Evolutionary conservation across 2,329 filamentous ascomycete genomes (phyloP).

Genomic region (Colletotrichum ledebouriae): DNA sequence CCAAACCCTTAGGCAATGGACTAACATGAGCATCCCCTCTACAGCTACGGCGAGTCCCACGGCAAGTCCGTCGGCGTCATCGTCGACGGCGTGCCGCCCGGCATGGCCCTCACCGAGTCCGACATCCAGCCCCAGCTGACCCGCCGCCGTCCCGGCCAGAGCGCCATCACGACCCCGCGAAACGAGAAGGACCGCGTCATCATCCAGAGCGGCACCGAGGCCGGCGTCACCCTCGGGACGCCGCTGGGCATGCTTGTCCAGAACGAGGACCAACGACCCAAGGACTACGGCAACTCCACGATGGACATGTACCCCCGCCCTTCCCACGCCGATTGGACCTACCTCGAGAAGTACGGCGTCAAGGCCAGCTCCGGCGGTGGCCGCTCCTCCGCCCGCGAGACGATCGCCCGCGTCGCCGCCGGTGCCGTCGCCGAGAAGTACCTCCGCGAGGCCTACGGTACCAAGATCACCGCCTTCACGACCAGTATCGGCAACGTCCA

Average conservation of each 20-base stretch:
- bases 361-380: slow-evolving; percentile 89
- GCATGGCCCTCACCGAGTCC: slow-evolving; percentile 84
- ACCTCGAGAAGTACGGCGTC: slow-evolving; percentile 96
- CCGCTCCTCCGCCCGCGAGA: slow-evolving; percentile 92
- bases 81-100: slow-evolving; percentile 91
- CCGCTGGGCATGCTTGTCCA: slow-evolving; percentile 89
- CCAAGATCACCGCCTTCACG: slow-evolving; percentile 93
- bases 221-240: slow-evolving; percentile 87
- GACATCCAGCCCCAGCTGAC: slow-evolving; percentile 97
- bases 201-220: slow-evolving; percentile 94
- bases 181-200: slow-evolving; percentile 93
- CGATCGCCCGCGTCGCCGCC: slow-evolving; percentile 91
- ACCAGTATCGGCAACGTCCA: slow-evolving; percentile 85
- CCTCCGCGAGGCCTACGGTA: slow-evolving; percentile 80
- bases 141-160: slow-evolving; percentile 89
- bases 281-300: slow-evolving; percentile 90
- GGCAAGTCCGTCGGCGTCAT: slow-evolving; percentile 95
- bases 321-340: slow-evolving; percentile 96
- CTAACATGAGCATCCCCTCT: slow-evolving; percentile 26
- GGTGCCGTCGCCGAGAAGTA: slow-evolving; percentile 96
- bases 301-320: slow-evolving; percentile 94
- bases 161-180: slow-evolving; percentile 88
- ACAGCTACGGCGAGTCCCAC: slow-evolving; percentile 75
- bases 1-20: slow-evolving; percentile 32
- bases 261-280: slow-evolving; percentile 93